These are phyloP conservation scores for Polysphondylium violaceum DNA, from an alignment of 78 protist genomes.

Conservation along the genomic window DNA sequence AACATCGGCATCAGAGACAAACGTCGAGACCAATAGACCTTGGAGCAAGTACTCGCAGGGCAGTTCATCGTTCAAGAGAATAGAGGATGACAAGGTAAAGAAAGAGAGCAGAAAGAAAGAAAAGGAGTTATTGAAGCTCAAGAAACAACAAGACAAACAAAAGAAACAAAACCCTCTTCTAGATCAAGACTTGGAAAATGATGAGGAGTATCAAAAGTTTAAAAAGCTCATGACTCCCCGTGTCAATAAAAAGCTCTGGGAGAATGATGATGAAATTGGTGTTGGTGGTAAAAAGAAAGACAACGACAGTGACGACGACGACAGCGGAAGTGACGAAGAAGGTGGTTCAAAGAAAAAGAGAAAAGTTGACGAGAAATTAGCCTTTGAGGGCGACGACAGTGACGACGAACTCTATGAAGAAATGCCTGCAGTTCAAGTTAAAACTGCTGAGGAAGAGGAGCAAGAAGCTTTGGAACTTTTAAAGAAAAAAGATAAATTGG, in stretches of 20 bases:
- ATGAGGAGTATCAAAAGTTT: conserved; percentile 45
- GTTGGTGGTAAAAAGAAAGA: background rate
- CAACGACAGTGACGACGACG: background rate
- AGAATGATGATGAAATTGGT: conserved; percentile 12
- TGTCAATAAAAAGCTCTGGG: conserved; percentile 25
- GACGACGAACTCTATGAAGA: conserved; percentile 43
- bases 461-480: background rate
- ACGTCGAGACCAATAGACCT: conserved; percentile 47
- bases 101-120: conserved; percentile 15
- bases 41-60: conserved; percentile 90
- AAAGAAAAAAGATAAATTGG: background rate
- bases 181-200: conserved; percentile 36
- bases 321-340: background rate
- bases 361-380: background rate
- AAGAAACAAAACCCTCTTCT: background rate
- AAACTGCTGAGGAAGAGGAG: background rate
- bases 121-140: conserved; percentile 8
- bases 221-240: background rate
- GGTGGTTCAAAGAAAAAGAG: conserved; percentile 10
- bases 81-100: background rate
- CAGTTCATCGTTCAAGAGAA: conserved; percentile 67
- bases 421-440: background rate
- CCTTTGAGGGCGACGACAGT: conserved; percentile 13
- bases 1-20: background rate
- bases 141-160: background rate